phyloP scores from a whole-genome alignment of 495 filamentous ascomycete genomes.

The Cercophora sp. region DNA sequence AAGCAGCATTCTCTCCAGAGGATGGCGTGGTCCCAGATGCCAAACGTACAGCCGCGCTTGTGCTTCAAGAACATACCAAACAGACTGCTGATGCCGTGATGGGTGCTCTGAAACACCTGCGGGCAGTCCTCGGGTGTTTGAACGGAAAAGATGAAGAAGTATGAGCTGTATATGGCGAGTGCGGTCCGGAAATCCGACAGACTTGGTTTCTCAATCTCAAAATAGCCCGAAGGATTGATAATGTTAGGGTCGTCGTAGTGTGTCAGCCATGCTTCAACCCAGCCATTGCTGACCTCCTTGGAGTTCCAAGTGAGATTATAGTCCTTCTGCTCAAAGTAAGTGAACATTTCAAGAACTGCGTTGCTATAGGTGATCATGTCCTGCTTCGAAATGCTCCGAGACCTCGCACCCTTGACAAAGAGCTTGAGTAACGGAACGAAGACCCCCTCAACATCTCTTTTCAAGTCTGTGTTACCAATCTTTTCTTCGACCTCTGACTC shows the following conservation, averaged over 20 bases:
- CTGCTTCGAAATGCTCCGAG: conserved; percentile 11
- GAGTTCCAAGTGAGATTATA: conserved; percentile 64
- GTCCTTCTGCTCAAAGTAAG: conserved; percentile 35
- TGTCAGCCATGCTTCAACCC: conserved; percentile 59
- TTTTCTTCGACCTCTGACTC: conserved; percentile 57
- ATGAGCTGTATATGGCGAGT: conserved; percentile 60
- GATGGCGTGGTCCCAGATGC: conserved; percentile 69
- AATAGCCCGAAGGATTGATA: conserved; percentile 49
- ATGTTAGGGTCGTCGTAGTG: conserved; percentile 51
- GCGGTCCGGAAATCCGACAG: conserved; percentile 53
- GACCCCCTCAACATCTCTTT: conserved; percentile 53
- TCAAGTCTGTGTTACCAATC: conserved; percentile 46
- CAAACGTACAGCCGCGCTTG: conserved; percentile 55
- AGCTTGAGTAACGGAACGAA: conserved; percentile 61
- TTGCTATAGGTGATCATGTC: conserved; percentile 26
- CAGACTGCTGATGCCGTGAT: conserved; percentile 60
- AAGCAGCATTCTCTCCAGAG: conserved; percentile 60
- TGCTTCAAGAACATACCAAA: conserved; percentile 67
- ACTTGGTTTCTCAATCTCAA: conserved; percentile 57
- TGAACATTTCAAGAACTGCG: conserved; percentile 21
- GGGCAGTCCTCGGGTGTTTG: conserved; percentile 61
- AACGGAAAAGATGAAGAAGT: conserved; percentile 67
- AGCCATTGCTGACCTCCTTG: conserved; percentile 55
- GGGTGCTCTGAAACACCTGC: conserved; percentile 62
- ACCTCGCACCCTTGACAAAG: conserved; percentile 44